Evolutionary conservation across 2,329 filamentous ascomycete genomes (phyloP), one percentile per base, ranked within the genome.

Genomic region (Incumbomyces delicatus): DNA sequence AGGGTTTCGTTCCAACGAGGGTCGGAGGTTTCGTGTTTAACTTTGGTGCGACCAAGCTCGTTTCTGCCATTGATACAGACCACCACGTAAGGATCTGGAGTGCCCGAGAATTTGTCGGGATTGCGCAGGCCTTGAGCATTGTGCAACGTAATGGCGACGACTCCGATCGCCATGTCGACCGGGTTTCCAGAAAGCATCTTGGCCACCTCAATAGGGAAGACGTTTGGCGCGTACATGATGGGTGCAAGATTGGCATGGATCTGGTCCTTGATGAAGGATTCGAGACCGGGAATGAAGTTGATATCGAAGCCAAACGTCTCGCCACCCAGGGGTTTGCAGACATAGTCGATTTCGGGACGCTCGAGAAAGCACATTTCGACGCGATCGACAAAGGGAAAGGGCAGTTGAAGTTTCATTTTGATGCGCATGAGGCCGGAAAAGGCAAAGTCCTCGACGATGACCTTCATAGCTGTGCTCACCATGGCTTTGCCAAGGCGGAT

Each of bases 171-270:
- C 67, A 95, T 87, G 63, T 98, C 94, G 42, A 98, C 86, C 0
- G 92, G 81, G 49, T 85, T 90, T 49, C 92, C 92, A 36, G 90
- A 86, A 53, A 98, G 75, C 87, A 98, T 92, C 75, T 98, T 96
- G 57, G 92, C 92, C 47, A 98, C 87, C 62, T 98, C 92, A 55
- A 98, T 92, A 13, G 92, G 92, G 73, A 98, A 98, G 41, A 96
- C 88, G 58, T 98, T 95, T 7, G 92, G 92, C 32, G 81, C 83
- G 62, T 98, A 98, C 87, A 98, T 95, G 84, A 98, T 96, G 0
- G 92, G 94, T 1, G 80, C 84, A 41, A 98, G 70, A 60, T 90
- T 95, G 53, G 84, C 85, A 65, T 98, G 94, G 44, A 98, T 94
- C 69, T 94, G 87, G 58, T 98, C 92, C 62, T 86, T 81, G 58